A percentile compares a stretch with the other conserved stretches of the same genome.
These are phyloP conservation scores for Cymodocea nodosa DNA, from an alignment of 116 monocot genomes.

Conservation along the genomic window DNA sequence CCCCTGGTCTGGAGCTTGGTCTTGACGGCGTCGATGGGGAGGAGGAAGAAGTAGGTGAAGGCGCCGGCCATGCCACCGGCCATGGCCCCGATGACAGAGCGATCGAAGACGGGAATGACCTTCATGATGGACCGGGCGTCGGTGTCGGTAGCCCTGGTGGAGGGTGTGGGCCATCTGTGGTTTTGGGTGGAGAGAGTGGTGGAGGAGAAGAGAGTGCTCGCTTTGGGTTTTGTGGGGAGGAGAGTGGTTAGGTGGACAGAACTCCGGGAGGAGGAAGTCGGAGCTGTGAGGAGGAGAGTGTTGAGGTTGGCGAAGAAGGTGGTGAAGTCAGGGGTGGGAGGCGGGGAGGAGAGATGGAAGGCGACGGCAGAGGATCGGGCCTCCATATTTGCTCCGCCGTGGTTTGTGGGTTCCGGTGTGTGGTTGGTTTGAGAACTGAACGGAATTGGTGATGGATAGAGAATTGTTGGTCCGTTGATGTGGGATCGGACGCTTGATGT, in stretches of 20 bases:
- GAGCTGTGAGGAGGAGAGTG: slow-evolving; percentile 6
- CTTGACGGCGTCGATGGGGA: slow-evolving; percentile 86
- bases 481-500: neutral
- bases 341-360: neutral
- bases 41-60: slow-evolving; percentile 88
- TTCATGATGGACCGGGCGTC: slow-evolving; percentile 10
- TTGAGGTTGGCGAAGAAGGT: slow-evolving; percentile 13
- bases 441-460: neutral
- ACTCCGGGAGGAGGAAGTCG: neutral
- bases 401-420: neutral
- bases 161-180: slow-evolving; percentile 5
- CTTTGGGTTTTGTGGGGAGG: neutral
- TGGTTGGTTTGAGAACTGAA: neutral
- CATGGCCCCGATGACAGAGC: slow-evolving; percentile 54
- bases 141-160: slow-evolving; percentile 5
- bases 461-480: neutral
- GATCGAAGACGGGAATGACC: slow-evolving; percentile 40
- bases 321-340: slow-evolving; percentile 6
- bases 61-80: slow-evolving; percentile 84
- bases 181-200: neutral
- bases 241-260: neutral
- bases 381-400: neutral
- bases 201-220: slow-evolving; percentile 2
- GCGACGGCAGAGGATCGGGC: neutral
- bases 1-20: slow-evolving; percentile 79